phyloP scores from a whole-genome alignment of 306 rosid species.

The Acacia melanoxylon region DNA sequence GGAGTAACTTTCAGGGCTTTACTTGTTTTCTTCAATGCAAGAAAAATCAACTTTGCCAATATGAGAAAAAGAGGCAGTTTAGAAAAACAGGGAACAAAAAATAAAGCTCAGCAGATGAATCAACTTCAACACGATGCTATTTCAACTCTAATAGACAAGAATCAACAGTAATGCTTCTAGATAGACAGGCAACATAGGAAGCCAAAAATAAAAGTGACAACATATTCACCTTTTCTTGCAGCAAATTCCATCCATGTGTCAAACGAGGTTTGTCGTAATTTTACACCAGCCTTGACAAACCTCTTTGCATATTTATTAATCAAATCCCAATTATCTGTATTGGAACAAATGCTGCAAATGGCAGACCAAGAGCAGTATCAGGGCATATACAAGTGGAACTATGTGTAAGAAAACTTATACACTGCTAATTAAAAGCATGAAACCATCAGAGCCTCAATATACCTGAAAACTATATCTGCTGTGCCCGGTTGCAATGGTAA shows the following conservation, averaged over 20 bases:
- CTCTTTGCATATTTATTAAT: slow-evolving; percentile 67
- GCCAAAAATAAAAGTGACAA: slow-evolving; percentile 17
- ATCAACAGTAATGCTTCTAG: slow-evolving; percentile 1
- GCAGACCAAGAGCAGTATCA: slow-evolving; percentile 29
- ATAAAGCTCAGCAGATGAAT: slow-evolving; percentile 12
- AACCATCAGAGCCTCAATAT: slow-evolving; percentile 19
- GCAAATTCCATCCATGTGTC: slow-evolving; percentile 77
- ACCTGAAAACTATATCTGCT: slow-evolving; percentile 96
- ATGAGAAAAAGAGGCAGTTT: slow-evolving; percentile 1
- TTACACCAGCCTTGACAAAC: slow-evolving; percentile 76
- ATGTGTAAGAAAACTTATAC: not conserved
- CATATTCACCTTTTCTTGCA: slow-evolving; percentile 60
- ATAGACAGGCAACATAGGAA: slow-evolving; percentile 2
- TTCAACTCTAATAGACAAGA: slow-evolving; percentile 12
- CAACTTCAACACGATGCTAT: slow-evolving; percentile 3
- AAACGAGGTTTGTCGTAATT: slow-evolving; percentile 71
- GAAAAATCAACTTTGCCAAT: slow-evolving; percentile 20
- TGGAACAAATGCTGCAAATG: slow-evolving; percentile 79
- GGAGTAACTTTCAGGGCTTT: not conserved
- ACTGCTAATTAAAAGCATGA: slow-evolving; percentile 27
- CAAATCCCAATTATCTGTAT: slow-evolving; percentile 69
- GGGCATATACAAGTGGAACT: slow-evolving; percentile 15
- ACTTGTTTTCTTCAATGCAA: not conserved
- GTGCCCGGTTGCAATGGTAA: slow-evolving; percentile 91
- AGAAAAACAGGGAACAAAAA: not conserved